Percentiles rank a stretch among this genome's conserved stretches.
phyloP scores from a whole-genome alignment of 345 rosid genomes.

The Isatis tinctoria region DNA sequence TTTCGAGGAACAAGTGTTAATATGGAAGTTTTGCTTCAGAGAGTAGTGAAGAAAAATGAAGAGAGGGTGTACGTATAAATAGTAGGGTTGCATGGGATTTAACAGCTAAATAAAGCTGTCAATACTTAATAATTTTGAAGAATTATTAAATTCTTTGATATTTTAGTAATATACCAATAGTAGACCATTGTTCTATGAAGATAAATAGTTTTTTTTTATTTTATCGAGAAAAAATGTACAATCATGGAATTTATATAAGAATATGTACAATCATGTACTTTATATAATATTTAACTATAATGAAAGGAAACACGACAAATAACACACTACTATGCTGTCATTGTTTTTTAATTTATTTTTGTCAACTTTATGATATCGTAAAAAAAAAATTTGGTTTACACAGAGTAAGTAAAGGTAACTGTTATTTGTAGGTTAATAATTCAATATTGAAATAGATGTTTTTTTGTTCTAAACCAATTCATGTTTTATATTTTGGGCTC shows the following conservation, averaged over 20 bases:
- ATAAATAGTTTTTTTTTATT: not conserved
- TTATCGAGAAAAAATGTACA: not conserved
- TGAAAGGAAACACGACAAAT: not conserved
- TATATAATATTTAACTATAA: no score
- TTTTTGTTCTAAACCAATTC: no score
- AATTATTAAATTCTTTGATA: not conserved
- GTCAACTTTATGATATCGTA: no score
- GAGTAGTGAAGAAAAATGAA: conserved; percentile 13
- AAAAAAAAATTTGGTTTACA: no score
- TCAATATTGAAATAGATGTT: no score
- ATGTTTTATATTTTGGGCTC: no score
- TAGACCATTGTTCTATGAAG: not conserved
- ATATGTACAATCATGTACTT: no score
- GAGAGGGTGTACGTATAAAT: not conserved
- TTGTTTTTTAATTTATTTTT: not conserved
- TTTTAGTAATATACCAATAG: not conserved
- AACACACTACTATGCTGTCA: not conserved
- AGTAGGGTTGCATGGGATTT: not conserved
- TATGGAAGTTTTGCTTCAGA: not conserved
- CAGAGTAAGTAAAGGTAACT: not conserved
- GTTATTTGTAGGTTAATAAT: not conserved
- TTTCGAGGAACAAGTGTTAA: not conserved
- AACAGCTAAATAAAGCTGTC: conserved; percentile 8
- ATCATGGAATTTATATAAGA: not conserved
- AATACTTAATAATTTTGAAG: not conserved